phyloP scores from a whole-genome alignment of 148 eudicot genomes.

The Fagopyrum homotropicum region DNA sequence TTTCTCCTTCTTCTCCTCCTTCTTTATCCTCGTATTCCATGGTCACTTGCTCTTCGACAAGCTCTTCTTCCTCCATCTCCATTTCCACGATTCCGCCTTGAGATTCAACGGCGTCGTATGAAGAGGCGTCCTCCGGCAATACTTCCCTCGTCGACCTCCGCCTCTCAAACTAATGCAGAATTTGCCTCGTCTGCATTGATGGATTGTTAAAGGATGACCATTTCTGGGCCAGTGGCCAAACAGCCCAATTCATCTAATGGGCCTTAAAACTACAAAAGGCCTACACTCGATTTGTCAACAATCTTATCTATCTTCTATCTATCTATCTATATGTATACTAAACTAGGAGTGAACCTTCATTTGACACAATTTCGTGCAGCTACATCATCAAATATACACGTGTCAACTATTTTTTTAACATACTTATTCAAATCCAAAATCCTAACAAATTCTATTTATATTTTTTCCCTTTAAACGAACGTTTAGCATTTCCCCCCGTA shows the following conservation, averaged over 20 bases:
- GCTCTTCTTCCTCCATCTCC: conserved; percentile 2
- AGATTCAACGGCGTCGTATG: background rate
- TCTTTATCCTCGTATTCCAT: conserved; percentile 5
- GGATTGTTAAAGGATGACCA: background rate
- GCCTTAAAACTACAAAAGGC: background rate
- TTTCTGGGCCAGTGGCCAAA: background rate
- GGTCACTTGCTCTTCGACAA: conserved; percentile 2
- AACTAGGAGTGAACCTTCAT: too few relatives aligned
- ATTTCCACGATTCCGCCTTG: background rate
- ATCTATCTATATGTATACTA: too few relatives aligned
- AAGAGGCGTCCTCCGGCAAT: background rate
- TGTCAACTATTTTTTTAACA: too few relatives aligned
- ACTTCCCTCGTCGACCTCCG: background rate
- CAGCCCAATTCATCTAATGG: background rate
- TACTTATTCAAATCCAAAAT: too few relatives aligned
- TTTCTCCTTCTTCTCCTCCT: conserved; percentile 9
- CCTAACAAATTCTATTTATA: too few relatives aligned
- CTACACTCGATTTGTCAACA: too few relatives aligned
- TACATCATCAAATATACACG: too few relatives aligned
- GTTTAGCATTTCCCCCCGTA: too few relatives aligned
- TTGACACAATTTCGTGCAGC: too few relatives aligned
- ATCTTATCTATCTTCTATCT: too few relatives aligned
- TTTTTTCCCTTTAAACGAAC: too few relatives aligned
- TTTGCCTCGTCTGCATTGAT: background rate
- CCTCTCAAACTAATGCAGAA: background rate